phyloP scores from a whole-genome alignment of 106 monocot genomes.

The Iris macrosiphon region DNA sequence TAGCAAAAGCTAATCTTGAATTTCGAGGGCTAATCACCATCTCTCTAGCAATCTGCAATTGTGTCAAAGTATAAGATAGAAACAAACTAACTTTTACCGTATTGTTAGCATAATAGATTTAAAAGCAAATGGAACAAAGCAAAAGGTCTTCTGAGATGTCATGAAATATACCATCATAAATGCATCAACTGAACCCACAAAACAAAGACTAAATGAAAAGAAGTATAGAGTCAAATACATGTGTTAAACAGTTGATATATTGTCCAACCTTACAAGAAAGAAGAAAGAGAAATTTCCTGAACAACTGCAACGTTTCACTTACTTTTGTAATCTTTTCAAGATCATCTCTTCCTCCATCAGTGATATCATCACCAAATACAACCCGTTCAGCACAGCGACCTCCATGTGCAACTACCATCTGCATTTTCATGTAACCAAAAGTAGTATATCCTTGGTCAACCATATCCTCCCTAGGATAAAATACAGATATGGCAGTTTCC shows the following conservation, averaged over 20 bases:
- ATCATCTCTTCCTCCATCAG: constrained; percentile 83
- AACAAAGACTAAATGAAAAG: background rate
- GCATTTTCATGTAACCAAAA: constrained; percentile 94
- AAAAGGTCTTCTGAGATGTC: too few relatives aligned
- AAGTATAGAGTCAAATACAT: background rate
- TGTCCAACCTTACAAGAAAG: background rate
- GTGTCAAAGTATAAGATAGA: too few relatives aligned
- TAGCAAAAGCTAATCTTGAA: constrained; percentile 57
- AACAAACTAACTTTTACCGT: too few relatives aligned
- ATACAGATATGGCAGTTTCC: constrained; percentile 90
- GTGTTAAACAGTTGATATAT: background rate
- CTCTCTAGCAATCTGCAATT: constrained; percentile 71
- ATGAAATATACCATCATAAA: too few relatives aligned
- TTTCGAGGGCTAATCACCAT: constrained; percentile 93
- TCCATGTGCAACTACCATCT: constrained; percentile 95
- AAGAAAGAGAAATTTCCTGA: background rate
- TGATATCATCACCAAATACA: constrained; percentile 76
- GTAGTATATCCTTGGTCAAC: constrained; percentile 87
- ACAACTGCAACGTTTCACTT: constrained; percentile 1
- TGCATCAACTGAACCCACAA: too few relatives aligned
- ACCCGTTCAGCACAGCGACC: constrained; percentile 81
- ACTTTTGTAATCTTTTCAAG: constrained; percentile 85
- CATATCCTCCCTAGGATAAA: constrained; percentile 83
- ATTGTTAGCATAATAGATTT: too few relatives aligned
- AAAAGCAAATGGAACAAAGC: too few relatives aligned